phyloP scores from a whole-genome alignment of 768 basidiomycete species.

The Boletus edulis region DNA sequence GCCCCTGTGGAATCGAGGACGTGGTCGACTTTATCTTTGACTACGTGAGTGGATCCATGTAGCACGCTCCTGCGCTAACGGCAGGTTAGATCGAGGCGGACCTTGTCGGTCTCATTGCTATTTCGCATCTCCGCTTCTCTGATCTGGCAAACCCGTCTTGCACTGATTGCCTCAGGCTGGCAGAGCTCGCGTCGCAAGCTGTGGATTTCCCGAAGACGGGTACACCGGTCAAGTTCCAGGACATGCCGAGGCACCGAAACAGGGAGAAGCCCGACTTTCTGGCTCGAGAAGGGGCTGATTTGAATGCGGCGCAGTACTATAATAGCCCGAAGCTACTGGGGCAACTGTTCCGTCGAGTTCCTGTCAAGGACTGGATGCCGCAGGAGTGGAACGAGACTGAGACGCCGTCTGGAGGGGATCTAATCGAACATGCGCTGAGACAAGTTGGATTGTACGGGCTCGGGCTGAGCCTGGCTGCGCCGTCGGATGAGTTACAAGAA shows the following conservation, averaged over 20 bases:
- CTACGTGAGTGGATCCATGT: constrained; percentile 33
- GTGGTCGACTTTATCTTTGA: constrained; percentile 48
- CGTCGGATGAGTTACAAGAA: constrained; percentile 27
- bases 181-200: constrained; percentile 45
- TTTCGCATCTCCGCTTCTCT: constrained; percentile 42
- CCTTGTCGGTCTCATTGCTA: constrained; percentile 41
- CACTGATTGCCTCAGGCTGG: constrained; percentile 38
- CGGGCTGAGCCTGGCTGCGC: constrained; percentile 27
- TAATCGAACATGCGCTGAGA: constrained; percentile 27
- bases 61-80: neutral
- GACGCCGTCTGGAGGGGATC: constrained; percentile 28
- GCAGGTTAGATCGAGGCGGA: constrained; percentile 35
- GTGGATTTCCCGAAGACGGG: constrained; percentile 50
- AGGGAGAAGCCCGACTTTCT: constrained; percentile 42
- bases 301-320: constrained; percentile 32
- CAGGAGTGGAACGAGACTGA: constrained; percentile 12
- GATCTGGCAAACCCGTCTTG: constrained; percentile 38
- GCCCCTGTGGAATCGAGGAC: constrained; percentile 39
- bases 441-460: constrained; percentile 28
- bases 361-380: constrained; percentile 33
- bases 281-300: constrained; percentile 37
- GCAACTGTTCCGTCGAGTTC: constrained; percentile 43
- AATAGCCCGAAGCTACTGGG: constrained; percentile 43
- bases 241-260: constrained; percentile 31
- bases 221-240: constrained; percentile 35